These are phyloP conservation scores for Triticum urartu DNA, from an alignment of 176 grass and related monocot genomes.

Conservation along the genomic window DNA sequence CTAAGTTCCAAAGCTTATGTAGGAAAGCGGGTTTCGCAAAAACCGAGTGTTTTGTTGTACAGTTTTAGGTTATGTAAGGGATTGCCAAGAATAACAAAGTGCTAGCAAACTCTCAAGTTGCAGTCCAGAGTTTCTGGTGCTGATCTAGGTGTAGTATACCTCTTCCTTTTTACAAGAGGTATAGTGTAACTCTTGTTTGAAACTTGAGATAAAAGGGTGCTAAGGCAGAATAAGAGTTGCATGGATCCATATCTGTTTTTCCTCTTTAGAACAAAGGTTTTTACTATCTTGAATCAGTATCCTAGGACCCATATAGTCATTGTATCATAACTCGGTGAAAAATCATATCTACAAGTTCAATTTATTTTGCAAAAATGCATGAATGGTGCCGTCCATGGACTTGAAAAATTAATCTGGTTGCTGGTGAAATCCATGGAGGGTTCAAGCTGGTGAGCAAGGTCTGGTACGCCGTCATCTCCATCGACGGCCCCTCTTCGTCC, in stretches of 20 bases:
- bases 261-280: not conserved
- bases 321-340: no score
- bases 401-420: no score
- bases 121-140: not conserved
- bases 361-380: no score
- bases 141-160: not conserved
- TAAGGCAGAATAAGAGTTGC: not conserved
- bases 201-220: not conserved
- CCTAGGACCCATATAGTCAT: no score
- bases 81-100: not conserved
- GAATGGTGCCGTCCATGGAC: no score
- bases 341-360: no score
- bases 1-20: not conserved
- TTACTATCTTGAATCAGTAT: not conserved
- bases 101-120: not conserved
- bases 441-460: no score
- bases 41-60: slow-evolving; percentile 1
- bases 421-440: no score
- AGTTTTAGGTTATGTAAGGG: not conserved
- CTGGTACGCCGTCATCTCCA: no score
- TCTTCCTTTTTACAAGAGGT: not conserved
- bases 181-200: not conserved
- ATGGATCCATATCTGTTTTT: not conserved
- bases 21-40: not conserved
- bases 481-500: no score